Conservation (phyloP, 805 yeast genomes). For the Candida taoyuanica region DNA sequence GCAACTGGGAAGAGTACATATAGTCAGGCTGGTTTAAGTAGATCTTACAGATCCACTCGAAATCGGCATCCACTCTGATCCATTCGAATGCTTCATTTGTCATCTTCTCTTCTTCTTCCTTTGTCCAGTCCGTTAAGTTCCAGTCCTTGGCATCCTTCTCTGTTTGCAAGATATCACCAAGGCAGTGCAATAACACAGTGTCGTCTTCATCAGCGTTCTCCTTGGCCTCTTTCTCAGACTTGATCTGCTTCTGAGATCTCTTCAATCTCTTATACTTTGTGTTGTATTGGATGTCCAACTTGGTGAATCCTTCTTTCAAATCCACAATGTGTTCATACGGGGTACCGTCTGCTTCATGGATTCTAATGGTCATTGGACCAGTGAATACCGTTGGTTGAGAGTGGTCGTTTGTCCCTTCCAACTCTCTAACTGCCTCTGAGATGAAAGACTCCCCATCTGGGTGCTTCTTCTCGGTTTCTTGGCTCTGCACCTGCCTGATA, state of each 20-base stretch:
- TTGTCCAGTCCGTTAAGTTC: slow-evolving; percentile 67
- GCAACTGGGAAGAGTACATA: slow-evolving; percentile 91
- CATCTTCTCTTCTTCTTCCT: slow-evolving; percentile 63
- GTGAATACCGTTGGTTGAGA: slow-evolving; percentile 43
- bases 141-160: slow-evolving; percentile 62
- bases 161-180: slow-evolving; percentile 74
- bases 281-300: slow-evolving; percentile 90
- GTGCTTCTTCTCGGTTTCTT: slow-evolving; percentile 39
- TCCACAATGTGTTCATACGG: slow-evolving; percentile 98
- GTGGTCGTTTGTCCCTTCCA: slow-evolving; percentile 5
- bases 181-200: slow-evolving; percentile 43
- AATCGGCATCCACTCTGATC: slow-evolving; percentile 96
- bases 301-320: slow-evolving; percentile 77
- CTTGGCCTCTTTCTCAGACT: slow-evolving; percentile 38
- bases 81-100: slow-evolving; percentile 91
- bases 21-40: slow-evolving; percentile 86
- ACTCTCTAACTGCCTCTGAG: slow-evolving; percentile 31
- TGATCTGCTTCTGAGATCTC: slow-evolving; percentile 44
- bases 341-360: slow-evolving; percentile 97
- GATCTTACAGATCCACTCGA: slow-evolving; percentile 89
- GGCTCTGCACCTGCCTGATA: slow-evolving; percentile 81
- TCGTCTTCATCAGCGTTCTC: slow-evolving; percentile 31
- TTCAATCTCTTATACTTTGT: slow-evolving; percentile 84
- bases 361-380: slow-evolving; percentile 95
- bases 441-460: slow-evolving; percentile 35